Percentiles rank a stretch among this genome's conserved stretches.
Conservation (phyloP, 1,284 basidiomycete species). For the Ustilago esculenta region DNA sequence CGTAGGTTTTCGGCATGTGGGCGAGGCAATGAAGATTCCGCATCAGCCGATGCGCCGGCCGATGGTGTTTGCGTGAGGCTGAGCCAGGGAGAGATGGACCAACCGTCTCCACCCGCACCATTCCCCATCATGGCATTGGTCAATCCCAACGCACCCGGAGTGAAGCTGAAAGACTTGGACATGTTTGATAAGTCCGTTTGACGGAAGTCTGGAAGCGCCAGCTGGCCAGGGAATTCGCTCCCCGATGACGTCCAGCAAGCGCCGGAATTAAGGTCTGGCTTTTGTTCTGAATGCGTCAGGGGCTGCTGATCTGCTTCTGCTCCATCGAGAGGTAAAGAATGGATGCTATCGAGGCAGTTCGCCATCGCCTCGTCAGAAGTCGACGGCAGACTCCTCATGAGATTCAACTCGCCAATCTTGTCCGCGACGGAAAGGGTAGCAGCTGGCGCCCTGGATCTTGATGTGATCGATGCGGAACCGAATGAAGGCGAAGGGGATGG, state of each 20-base stretch:
- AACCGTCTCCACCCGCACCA: conserved; percentile 30
- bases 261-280: conserved; percentile 11
- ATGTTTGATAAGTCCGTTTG: conserved; percentile 18
- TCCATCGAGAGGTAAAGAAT: conserved; percentile 15
- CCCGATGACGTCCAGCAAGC: conserved; percentile 28
- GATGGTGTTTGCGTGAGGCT: conserved; percentile 27
- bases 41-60: conserved; percentile 8
- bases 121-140: conserved; percentile 13
- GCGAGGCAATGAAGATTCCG: conserved; percentile 3
- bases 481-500: conserved; percentile 12
- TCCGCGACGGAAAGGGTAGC: background rate
- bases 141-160: conserved; percentile 33
- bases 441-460: conserved; percentile 6
- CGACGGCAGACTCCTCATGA: background rate
- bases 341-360: conserved; percentile 42
- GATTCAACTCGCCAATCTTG: background rate
- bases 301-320: conserved; percentile 4
- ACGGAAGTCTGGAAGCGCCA: conserved; percentile 27
- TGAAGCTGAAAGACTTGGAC: conserved; percentile 29
- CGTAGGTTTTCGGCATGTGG: conserved; percentile 6
- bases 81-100: conserved; percentile 53
- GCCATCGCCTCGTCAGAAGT: conserved; percentile 28
- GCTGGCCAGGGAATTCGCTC: conserved; percentile 18
- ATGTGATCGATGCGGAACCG: conserved; percentile 12
- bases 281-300: background rate